Evolutionary conservation across 192 early-diverging fungal species (phyloP), one percentile per base, ranked within the genome.

Genomic region (Coemansia sp.): DNA sequence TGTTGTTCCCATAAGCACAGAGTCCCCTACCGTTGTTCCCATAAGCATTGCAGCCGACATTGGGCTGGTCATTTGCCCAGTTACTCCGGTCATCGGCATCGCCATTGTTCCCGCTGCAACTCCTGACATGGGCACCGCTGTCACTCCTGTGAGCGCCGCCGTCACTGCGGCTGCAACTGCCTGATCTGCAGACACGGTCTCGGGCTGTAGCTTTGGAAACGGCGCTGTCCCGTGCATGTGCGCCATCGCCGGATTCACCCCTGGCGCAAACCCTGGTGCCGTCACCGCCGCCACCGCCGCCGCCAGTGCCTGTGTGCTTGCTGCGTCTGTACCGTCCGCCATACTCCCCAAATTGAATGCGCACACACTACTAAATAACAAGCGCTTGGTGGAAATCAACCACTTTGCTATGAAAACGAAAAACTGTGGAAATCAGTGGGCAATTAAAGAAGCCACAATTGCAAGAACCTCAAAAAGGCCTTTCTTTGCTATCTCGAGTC

Each of bases 1-100:
- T 21, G 51, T 61, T 25, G 53, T 36, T 26, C 53, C 37, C 14
- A n/a, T 28, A 20, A 53, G 23, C 49, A 66, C 37, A 53, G 62
- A 65, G 19, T 64, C 66, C 12, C 36, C 67, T 26, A 68, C 60
- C 20, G 67, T 64, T 1, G 14, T 54, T 15, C 50, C 52, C 48
- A 63, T 48, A 51, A 60, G 64, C 38, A 72, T 66, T 22, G 67
- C 68, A 0, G 60, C 70, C 37, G 70, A 65, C 3, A 78, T 51
- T 14, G 75, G 70, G 11, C 60, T 67, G 0, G 66, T 62, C 10
- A 70, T 62, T 15, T 52, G 34, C 12, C 56, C 52, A 15, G 52
- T 21, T 12, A 54, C 52, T 10, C 57, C 56, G 36, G 37, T 57
- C 10, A 63, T 9, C 17, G 50, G 55, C 20, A 46, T 23, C 20